phyloP scores from a whole-genome alignment of 1,284 basidiomycete genomes.

The Heterobasidion occidentale region DNA sequence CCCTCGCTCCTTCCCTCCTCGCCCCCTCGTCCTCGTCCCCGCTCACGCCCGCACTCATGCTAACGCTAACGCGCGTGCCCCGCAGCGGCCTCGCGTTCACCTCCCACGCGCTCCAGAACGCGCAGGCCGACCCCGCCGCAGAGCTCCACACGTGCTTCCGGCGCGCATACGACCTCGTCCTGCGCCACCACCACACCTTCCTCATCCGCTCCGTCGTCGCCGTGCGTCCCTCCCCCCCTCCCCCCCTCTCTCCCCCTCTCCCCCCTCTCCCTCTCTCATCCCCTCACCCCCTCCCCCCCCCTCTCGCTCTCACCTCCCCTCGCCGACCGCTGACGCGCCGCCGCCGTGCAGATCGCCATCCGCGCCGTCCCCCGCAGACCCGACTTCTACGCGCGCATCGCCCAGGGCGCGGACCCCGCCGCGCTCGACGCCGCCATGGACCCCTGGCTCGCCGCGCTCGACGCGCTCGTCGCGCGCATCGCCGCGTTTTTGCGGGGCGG shows the following conservation, averaged over 20 bases:
- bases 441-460: conserved; percentile 77
- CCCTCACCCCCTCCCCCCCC: background rate
- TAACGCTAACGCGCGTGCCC: background rate
- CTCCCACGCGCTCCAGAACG: conserved; percentile 71
- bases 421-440: conserved; percentile 70
- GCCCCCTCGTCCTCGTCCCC: conserved; percentile 42
- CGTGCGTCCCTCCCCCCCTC: conserved; percentile 40
- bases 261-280: background rate
- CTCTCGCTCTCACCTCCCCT: background rate
- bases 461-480: conserved; percentile 61
- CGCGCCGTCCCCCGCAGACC: conserved; percentile 84
- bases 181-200: conserved; percentile 82
- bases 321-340: no score
- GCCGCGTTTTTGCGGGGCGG: conserved; percentile 61
- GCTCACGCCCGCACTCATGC: background rate
- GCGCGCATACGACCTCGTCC: conserved; percentile 77
- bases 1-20: conserved; percentile 19
- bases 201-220: conserved; percentile 77
- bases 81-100: conserved; percentile 80
- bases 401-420: conserved; percentile 73
- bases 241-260: background rate
- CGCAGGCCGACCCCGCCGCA: conserved; percentile 58
- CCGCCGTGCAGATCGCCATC: conserved; percentile 70
- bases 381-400: conserved; percentile 81
- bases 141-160: conserved; percentile 84